phyloP scores from a whole-genome alignment of 140 eudicot genomes.

The Bidens hawaiensis region DNA sequence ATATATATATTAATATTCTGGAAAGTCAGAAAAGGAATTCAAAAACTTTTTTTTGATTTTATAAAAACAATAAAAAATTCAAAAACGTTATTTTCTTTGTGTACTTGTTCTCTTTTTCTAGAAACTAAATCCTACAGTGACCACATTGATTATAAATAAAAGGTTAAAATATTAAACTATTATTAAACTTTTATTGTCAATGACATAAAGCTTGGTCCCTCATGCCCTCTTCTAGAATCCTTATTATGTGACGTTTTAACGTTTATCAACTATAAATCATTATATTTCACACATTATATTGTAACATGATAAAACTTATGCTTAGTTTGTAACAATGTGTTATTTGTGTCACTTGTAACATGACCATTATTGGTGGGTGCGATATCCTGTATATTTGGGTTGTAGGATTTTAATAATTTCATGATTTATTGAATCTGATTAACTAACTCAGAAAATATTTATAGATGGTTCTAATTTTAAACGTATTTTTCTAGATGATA shows the following conservation, averaged over 20 bases:
- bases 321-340: background rate
- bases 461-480: no score
- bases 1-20: no score
- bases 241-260: background rate
- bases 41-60: background rate
- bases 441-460: no score
- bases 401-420: no score
- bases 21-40: background rate
- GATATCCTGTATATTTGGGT: background rate
- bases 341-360: background rate
- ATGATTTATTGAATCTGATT: no score
- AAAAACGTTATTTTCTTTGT: background rate
- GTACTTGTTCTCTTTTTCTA: background rate
- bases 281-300: background rate
- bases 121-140: background rate
- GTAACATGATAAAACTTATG: background rate
- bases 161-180: background rate
- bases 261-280: background rate
- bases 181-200: background rate
- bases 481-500: no score
- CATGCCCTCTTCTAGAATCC: conserved; percentile 1
- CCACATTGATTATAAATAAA: background rate
- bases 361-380: background rate
- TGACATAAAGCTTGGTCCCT: conserved; percentile 1
- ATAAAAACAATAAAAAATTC: background rate